These are phyloP conservation scores for Fusarium citri DNA, from an alignment of 2,329 filamentous ascomycete species.

Conservation along the genomic window DNA sequence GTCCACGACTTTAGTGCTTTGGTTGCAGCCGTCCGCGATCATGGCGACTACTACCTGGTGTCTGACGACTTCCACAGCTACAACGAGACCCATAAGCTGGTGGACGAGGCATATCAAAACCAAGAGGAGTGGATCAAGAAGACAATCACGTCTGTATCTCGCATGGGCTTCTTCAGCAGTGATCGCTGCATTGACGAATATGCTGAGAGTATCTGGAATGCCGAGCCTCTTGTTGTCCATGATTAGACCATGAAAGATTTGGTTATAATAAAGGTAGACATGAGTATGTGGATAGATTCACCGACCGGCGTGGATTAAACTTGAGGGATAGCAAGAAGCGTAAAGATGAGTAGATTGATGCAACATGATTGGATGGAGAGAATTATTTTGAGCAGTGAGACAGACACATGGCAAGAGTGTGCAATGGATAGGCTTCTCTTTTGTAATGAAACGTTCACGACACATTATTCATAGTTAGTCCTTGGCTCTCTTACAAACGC, in stretches of 20 bases:
- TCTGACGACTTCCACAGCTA: constrained; percentile 98
- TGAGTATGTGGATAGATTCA: constrained; percentile 27
- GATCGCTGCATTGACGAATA: constrained; percentile 98
- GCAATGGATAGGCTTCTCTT: constrained; percentile 13
- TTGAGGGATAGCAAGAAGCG: constrained; percentile 11
- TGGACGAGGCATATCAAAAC: constrained; percentile 92
- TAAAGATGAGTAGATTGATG: constrained; percentile 31
- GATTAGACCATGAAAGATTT: constrained; percentile 42
- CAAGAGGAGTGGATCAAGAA: constrained; percentile 94
- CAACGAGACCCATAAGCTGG: constrained; percentile 87
- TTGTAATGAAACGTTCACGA: constrained; percentile 35
- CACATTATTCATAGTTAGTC: neutral
- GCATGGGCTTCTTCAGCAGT: constrained; percentile 98
- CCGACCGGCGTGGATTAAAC: constrained; percentile 6
- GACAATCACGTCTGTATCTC: constrained; percentile 85
- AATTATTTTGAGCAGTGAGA: constrained; percentile 2
- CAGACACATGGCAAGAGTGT: constrained; percentile 22
- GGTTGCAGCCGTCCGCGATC: constrained; percentile 85
- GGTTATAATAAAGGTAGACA: constrained; percentile 17
- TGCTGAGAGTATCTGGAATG: constrained; percentile 96
- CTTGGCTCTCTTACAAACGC: neutral
- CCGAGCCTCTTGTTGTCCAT: constrained; percentile 77
- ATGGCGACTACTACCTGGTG: constrained; percentile 97
- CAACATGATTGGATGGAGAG: constrained; percentile 2
- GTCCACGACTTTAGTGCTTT: constrained; percentile 83